Evolutionary conservation across 2,329 filamentous ascomycete genomes (phyloP), one percentile per base, ranked within the genome.

Genomic region (Xylariaceae sp.): DNA sequence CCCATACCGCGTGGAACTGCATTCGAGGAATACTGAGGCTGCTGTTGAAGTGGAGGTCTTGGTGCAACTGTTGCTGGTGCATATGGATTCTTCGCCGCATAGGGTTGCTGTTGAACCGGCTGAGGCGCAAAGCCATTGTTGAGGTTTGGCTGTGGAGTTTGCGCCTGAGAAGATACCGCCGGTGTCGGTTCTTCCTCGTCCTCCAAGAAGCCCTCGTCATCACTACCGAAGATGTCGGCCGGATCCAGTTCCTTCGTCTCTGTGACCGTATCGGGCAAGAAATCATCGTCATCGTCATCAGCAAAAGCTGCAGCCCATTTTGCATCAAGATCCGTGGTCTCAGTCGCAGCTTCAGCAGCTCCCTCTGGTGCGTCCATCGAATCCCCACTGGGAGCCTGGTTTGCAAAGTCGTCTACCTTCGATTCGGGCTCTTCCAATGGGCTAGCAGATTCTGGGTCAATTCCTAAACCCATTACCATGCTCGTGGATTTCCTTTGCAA

Each of bases 271-370:
- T 90, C 85, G 8, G 86, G 72, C 10, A 89, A 78, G 48, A 86
- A 81, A 23, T 80, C 79, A 23, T 86, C 86, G 52, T 85, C 86
- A 56, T 85, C 78, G 61, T 91, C 85, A 64, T 92, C 88, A 53
- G 78, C 90, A 67, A 97, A 83, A 49, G 90, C 89, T 51, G 89
- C 88, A 64, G 90, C 84, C 90, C 93, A 96, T 66, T 90, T 87
- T 15, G 89, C 89, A 51, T 88, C 88, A 47, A 94, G 73, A 68
- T 93, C 89, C 48, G 67, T 64, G 9, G 62, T 53, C 48, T 64
- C 60, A 3, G 62, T 55, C 49, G 68, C 60, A n/a, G 68, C 62
- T 17, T 67, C 62, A 5, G 61, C 60, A 44, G 68, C 64, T 45
- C 62, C 58, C 11, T 64, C 63, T 53, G 67, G 60, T 18, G 62